phyloP scores from a whole-genome alignment of 1,284 basidiomycete genomes.

The Cystobasidium slooffiae region DNA sequence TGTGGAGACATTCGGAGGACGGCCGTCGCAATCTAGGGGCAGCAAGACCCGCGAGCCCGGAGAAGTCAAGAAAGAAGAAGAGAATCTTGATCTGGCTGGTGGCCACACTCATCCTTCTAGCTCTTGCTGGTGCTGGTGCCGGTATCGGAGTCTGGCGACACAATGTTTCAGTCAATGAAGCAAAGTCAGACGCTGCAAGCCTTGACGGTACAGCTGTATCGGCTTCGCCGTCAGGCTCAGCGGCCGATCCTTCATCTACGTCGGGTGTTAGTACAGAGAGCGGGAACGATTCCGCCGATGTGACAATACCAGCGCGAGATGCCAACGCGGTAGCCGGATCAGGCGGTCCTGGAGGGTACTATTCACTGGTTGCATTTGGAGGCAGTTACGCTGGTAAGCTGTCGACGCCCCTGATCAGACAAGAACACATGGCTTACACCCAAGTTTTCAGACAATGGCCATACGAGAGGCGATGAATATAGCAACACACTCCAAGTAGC shows the following conservation, averaged over 20 bases:
- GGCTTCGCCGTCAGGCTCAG: neutral
- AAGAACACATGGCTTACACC: neutral
- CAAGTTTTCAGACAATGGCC: constrained; percentile 30
- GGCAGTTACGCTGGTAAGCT: constrained; percentile 38
- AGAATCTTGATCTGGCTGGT: constrained; percentile 22
- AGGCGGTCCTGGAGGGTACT: constrained; percentile 37
- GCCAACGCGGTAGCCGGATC: constrained; percentile 13
- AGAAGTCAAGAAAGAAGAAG: constrained; percentile 19
- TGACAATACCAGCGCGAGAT: constrained; percentile 23
- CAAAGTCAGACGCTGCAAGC: neutral
- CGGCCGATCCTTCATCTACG: neutral
- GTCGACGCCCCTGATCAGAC: neutral
- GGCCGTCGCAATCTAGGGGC: constrained; percentile 14
- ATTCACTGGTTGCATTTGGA: constrained; percentile 29
- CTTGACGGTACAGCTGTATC: neutral
- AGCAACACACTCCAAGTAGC: constrained; percentile 25
- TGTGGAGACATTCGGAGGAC: constrained; percentile 27
- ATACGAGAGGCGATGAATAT: constrained; percentile 18
- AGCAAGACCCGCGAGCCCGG: neutral
- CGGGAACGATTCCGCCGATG: constrained; percentile 23
- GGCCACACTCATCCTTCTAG: constrained; percentile 15
- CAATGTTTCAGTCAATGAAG: constrained; percentile 19
- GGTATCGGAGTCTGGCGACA: constrained; percentile 39
- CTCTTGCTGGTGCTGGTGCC: constrained; percentile 30
- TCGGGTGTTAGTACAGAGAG: neutral